Conservation (phyloP, 2,329 filamentous ascomycete species). For the Penicillium glabrum region DNA sequence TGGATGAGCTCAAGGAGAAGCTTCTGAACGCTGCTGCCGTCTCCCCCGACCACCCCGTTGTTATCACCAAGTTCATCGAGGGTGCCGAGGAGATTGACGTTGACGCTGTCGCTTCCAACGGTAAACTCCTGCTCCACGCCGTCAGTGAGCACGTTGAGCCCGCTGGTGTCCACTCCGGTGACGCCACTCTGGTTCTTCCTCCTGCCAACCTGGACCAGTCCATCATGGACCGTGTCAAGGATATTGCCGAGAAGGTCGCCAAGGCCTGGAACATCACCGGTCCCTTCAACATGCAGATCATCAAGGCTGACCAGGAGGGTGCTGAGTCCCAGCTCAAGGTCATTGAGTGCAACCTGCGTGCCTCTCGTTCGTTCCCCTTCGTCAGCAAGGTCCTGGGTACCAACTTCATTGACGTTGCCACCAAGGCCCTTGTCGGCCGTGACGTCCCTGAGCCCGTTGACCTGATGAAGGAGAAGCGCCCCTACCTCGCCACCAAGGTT, state of each 20-base stretch:
- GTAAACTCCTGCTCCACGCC: slow-evolving; percentile 85
- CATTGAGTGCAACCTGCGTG: slow-evolving; percentile 97
- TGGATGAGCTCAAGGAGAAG: slow-evolving; percentile 91
- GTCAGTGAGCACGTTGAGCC: slow-evolving; percentile 96
- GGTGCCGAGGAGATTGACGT: slow-evolving; percentile 95
- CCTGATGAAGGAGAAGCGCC: slow-evolving; percentile 82
- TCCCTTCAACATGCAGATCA: slow-evolving; percentile 99
- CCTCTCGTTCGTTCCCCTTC: slow-evolving; percentile 96
- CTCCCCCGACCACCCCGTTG: slow-evolving; percentile 94
- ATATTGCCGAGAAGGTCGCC: slow-evolving; percentile 93
- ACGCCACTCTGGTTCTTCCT: slow-evolving; percentile 90
- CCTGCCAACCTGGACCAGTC: slow-evolving; percentile 74
- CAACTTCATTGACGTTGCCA: slow-evolving; percentile 96
- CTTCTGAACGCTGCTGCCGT: slow-evolving; percentile 86
- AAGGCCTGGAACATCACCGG: slow-evolving; percentile 97
- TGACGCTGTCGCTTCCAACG: slow-evolving; percentile 84
- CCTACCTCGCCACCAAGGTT: slow-evolving; percentile 96
- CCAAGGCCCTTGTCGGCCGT: slow-evolving; percentile 83
- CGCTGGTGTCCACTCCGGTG: slow-evolving; percentile 96
- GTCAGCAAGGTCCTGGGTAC: slow-evolving; percentile 94
- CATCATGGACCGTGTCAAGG: slow-evolving; percentile 85
- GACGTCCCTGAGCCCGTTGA: slow-evolving; percentile 82
- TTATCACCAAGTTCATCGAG: slow-evolving; percentile 98
- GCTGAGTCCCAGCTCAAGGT: slow-evolving; percentile 82
- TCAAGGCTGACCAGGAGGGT: slow-evolving; percentile 80